A percentile compares a stretch with the other conserved stretches of the same genome.
Evolutionary conservation across 2,329 filamentous ascomycete genomes (phyloP).

Genomic region (Pyrenophora seminiperda): DNA sequence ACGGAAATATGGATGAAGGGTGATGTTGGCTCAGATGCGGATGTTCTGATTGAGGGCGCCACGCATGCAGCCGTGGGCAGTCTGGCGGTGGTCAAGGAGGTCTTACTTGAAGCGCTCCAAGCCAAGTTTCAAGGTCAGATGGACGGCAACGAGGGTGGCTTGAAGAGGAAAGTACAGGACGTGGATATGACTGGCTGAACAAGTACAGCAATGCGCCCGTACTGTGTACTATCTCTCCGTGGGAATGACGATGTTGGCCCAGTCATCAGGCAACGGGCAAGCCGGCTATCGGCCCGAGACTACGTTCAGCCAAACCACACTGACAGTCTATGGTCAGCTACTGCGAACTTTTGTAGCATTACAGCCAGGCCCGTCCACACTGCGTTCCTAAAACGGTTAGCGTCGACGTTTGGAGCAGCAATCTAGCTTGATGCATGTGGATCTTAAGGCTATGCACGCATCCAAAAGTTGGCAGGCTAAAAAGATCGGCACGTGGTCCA

Average conservation of each 20-base stretch:
- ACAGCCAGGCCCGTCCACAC: not conserved
- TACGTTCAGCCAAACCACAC: not conserved
- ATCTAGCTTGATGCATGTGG: slow-evolving; percentile 4
- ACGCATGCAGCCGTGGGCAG: slow-evolving; percentile 66
- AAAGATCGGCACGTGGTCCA: slow-evolving; percentile 3
- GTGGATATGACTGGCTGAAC: slow-evolving; percentile 43
- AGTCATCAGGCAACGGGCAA: not conserved
- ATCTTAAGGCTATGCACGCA: not conserved
- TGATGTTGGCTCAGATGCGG: slow-evolving; percentile 55
- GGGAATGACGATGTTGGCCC: not conserved
- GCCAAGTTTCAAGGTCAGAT: slow-evolving; percentile 37
- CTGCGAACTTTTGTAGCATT: not conserved
- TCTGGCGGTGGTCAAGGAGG: slow-evolving; percentile 64
- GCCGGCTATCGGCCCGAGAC: not conserved
- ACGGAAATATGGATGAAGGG: slow-evolving; percentile 96
- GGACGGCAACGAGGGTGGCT: slow-evolving; percentile 17
- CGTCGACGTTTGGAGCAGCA: slow-evolving; percentile 4
- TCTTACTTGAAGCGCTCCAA: slow-evolving; percentile 59
- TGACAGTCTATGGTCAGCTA: not conserved
- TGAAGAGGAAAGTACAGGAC: slow-evolving; percentile 38
- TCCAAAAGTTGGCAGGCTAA: slow-evolving; percentile 3
- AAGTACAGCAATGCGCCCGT: not conserved
- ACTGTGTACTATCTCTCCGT: not conserved
- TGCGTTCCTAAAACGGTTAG: slow-evolving; percentile 3
- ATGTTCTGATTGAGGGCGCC: slow-evolving; percentile 65